Percentiles rank a stretch among this genome's conserved stretches.
phyloP scores from a whole-genome alignment of 352 stramenopile genomes.

The Thraustochytrium striatum region DNA sequence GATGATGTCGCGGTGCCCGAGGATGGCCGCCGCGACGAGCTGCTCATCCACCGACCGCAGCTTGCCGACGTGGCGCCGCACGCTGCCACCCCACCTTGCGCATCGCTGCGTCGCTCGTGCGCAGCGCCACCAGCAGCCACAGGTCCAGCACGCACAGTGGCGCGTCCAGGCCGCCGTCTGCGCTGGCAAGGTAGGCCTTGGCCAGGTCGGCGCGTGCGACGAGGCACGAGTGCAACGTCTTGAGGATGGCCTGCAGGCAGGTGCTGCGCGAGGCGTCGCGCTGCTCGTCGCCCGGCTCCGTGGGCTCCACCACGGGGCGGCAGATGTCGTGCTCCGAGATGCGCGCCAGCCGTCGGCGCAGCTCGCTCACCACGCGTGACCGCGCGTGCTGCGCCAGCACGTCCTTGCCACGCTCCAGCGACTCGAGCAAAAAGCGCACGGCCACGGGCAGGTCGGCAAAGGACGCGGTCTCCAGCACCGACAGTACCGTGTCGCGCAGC shows the following conservation, averaged over 20 bases:
- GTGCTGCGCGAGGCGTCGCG: not conserved
- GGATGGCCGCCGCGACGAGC: not conserved
- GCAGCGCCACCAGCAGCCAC: constrained; percentile 16
- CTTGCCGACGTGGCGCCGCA: constrained; percentile 21
- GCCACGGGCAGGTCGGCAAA: constrained; percentile 33
- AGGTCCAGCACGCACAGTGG: constrained; percentile 12
- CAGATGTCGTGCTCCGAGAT: constrained; percentile 22
- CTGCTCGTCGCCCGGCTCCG: not conserved
- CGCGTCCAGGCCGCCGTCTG: not conserved
- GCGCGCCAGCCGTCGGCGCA: not conserved
- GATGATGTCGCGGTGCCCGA: constrained; percentile 15
- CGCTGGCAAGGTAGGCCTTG: constrained; percentile 23
- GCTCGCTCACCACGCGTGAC: not conserved
- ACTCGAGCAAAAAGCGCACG: constrained; percentile 41
- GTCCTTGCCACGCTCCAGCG: not conserved
- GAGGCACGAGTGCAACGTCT: constrained; percentile 10
- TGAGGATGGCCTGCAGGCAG: constrained; percentile 17
- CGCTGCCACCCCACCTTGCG: not conserved
- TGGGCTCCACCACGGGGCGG: constrained; percentile 2
- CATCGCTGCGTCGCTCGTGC: not conserved
- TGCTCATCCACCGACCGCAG: not conserved
- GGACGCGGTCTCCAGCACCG: not conserved
- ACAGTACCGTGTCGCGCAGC: constrained; percentile 5
- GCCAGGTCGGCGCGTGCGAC: constrained; percentile 11
- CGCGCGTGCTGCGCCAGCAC: not conserved